Conservation (phyloP, 805 yeast species). For the Ogataea nakhonphanomensis region DNA sequence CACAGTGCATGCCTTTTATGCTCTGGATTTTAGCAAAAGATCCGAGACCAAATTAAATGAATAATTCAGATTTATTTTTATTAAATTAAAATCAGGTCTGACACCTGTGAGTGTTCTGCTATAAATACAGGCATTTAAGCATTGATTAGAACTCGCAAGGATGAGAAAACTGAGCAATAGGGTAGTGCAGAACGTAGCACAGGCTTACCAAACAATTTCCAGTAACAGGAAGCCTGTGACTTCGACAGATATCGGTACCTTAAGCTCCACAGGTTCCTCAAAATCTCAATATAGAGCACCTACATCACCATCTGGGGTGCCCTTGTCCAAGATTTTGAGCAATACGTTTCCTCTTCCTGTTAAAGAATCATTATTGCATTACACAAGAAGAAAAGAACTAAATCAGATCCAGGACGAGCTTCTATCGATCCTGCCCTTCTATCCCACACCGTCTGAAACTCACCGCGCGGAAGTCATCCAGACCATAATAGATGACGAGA, state of each 20-base stretch:
- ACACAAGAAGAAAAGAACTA: constrained; percentile 27
- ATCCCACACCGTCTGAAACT: constrained; percentile 48
- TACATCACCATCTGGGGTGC: constrained; percentile 67
- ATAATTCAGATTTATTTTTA: not conserved
- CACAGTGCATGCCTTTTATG: constrained; percentile 5
- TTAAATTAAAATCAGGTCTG: constrained; percentile 1
- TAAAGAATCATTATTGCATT: constrained; percentile 53
- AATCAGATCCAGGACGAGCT: constrained; percentile 40
- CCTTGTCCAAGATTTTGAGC: constrained; percentile 49
- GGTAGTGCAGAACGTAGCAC: constrained; percentile 12
- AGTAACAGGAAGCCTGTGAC: constrained; percentile 12
- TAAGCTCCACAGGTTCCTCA: constrained; percentile 1
- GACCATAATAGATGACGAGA: constrained; percentile 48
- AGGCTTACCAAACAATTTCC: constrained; percentile 15
- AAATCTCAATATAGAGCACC: constrained; percentile 41
- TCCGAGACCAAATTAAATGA: not conserved
- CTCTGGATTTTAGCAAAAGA: not conserved
- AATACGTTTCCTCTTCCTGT: constrained; percentile 57
- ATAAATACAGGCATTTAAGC: constrained; percentile 1
- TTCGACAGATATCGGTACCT: constrained; percentile 4
- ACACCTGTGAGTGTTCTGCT: constrained; percentile 7
- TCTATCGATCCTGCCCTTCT: constrained; percentile 53
- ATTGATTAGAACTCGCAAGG: not conserved
- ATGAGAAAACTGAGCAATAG: constrained; percentile 13
- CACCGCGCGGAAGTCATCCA: constrained; percentile 46